Evolutionary conservation across 495 filamentous ascomycete genomes (phyloP).

Genomic region (Darksidea phi): DNA sequence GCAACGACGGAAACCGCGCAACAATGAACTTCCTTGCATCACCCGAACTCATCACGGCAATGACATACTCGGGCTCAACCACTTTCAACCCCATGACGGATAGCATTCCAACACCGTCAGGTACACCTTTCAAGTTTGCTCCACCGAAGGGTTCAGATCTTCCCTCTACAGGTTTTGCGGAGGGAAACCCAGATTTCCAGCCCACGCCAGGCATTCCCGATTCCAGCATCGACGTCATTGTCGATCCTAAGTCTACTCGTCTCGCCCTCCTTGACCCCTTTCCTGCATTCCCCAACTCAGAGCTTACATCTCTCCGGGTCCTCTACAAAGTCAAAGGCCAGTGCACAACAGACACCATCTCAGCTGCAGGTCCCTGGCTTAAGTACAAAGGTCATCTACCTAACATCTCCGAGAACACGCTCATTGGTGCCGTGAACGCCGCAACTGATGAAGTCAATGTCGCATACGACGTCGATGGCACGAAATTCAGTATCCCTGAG

Average conservation of each 20-base stretch:
- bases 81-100: constrained; percentile 97
- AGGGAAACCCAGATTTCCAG: constrained; percentile 72
- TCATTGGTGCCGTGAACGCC: constrained; percentile 90
- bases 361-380: constrained; percentile 93
- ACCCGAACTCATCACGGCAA: constrained; percentile 93
- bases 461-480: constrained; percentile 78
- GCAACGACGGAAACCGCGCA: constrained; percentile 91
- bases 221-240: constrained; percentile 61
- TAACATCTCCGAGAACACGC: constrained; percentile 94
- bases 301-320: constrained; percentile 71
- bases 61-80: constrained; percentile 86
- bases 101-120: constrained; percentile 74
- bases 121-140: constrained; percentile 79
- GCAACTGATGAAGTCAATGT: constrained; percentile 88
- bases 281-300: constrained; percentile 71
- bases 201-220: constrained; percentile 70
- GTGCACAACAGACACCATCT: constrained; percentile 98
- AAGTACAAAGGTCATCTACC: constrained; percentile 99
- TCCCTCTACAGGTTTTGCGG: constrained; percentile 73
- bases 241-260: constrained; percentile 81
- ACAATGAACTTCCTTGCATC: constrained; percentile 99
- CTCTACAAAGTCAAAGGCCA: constrained; percentile 95
- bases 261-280: constrained; percentile 92
- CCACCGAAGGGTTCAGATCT: constrained; percentile 77
- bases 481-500: constrained; percentile 70